Percentiles rank a stretch among this genome's conserved stretches.
These are phyloP conservation scores for Durusdinium trenchii DNA, from an alignment of 73 alveolate species.

Conservation along the genomic window DNA sequence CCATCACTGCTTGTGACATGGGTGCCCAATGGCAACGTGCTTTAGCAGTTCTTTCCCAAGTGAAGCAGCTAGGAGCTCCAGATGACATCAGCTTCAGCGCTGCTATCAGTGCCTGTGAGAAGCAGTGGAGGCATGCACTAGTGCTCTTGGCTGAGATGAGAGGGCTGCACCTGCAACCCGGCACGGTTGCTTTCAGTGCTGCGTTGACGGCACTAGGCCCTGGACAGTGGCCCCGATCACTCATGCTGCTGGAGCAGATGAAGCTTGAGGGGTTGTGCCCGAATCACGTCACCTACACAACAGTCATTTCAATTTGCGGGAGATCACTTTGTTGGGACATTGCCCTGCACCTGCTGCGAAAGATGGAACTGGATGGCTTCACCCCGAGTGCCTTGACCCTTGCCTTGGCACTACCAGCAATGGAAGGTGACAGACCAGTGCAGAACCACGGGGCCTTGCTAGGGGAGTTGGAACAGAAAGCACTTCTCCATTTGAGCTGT, in stretches of 20 bases:
- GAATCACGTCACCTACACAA: conserved; percentile 34
- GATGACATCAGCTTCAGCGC: conserved; percentile 56
- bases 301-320: conserved; percentile 3
- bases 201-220: conserved; percentile 57
- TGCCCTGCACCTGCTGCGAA: conserved; percentile 14
- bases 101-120: conserved; percentile 57
- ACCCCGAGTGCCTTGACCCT: conserved; percentile 8
- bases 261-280: conserved; percentile 8
- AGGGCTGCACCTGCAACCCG: neutral
- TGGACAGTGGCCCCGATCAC: conserved; percentile 30
- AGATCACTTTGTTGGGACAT: conserved; percentile 11
- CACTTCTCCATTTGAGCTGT: no score
- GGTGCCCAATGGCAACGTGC: conserved; percentile 71
- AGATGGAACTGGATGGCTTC: neutral
- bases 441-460: no score
- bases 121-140: conserved; percentile 32
- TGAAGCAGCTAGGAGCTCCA: neutral
- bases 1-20: conserved; percentile 54
- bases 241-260: conserved; percentile 44
- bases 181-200: conserved; percentile 34
- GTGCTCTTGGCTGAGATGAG: conserved; percentile 40
- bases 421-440: no score
- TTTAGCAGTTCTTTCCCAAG: neutral
- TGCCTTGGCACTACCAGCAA: neutral
- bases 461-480: no score